These are phyloP conservation scores for Torulaspora globosa DNA, from an alignment of 1,139 yeast genomes.

Conservation along the genomic window DNA sequence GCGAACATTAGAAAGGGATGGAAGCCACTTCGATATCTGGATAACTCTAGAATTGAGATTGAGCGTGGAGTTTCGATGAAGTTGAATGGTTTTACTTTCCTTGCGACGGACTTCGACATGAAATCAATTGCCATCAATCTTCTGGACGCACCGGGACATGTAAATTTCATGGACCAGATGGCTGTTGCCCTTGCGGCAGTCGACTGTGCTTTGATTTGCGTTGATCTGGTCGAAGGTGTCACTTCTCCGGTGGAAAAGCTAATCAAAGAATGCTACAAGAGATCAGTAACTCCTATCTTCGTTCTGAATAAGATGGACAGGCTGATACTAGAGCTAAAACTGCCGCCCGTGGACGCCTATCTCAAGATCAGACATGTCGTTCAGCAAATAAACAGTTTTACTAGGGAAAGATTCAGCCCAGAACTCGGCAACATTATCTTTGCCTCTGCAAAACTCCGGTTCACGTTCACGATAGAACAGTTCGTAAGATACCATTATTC, in stretches of 20 bases:
- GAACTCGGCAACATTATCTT: constrained; percentile 63
- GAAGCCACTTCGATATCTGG: constrained; percentile 48
- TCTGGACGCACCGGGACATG: constrained; percentile 90
- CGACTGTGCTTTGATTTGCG: constrained; percentile 65
- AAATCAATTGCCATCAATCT: constrained; percentile 60
- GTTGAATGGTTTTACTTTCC: constrained; percentile 56
- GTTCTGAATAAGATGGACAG: constrained; percentile 84
- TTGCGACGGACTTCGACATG: constrained; percentile 53
- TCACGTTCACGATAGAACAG: constrained; percentile 61
- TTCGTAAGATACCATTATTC: constrained; percentile 55
- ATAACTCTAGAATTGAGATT: constrained; percentile 64
- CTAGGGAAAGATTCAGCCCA: constrained; percentile 53
- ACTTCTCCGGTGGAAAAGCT: constrained; percentile 37
- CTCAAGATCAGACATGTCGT: constrained; percentile 59
- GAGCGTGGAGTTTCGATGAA: constrained; percentile 70
- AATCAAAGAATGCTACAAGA: constrained; percentile 24
- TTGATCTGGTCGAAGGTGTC: constrained; percentile 86
- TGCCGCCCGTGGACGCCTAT: constrained; percentile 73
- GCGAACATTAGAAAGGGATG: constrained; percentile 35
- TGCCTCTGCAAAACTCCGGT: constrained; percentile 59
- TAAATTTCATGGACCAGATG: constrained; percentile 73
- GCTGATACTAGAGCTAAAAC: constrained; percentile 65
- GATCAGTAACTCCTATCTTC: constrained; percentile 49
- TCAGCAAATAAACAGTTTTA: constrained; percentile 58
- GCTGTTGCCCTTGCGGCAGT: constrained; percentile 53